These are phyloP conservation scores for Diaporthe vaccinii DNA, from an alignment of 2,329 filamentous ascomycete genomes.

Conservation along the genomic window DNA sequence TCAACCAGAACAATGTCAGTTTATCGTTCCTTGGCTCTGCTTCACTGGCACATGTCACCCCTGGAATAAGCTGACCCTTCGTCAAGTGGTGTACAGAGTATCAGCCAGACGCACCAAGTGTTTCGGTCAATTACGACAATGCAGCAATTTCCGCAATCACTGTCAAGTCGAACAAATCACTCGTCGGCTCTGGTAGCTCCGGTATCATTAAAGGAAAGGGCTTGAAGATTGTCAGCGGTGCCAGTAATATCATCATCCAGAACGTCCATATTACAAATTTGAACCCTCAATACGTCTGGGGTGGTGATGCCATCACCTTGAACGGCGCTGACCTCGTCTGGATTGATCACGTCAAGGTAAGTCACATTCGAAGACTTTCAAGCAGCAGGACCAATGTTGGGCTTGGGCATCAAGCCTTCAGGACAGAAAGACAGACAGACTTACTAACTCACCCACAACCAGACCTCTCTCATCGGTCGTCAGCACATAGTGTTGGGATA, in stretches of 20 bases:
- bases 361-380: background rate
- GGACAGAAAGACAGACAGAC: too few species aligned
- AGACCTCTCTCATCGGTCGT: conserved; percentile 25
- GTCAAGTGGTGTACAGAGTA: conserved; percentile 69
- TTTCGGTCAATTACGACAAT: conserved; percentile 63
- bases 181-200: conserved; percentile 65
- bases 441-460: background rate
- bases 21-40: background rate
- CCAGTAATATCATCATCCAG: conserved; percentile 73
- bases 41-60: background rate
- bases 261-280: conserved; percentile 68
- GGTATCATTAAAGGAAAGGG: conserved; percentile 72
- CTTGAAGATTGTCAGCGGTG: conserved; percentile 60
- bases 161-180: conserved; percentile 70
- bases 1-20: conserved; percentile 64
- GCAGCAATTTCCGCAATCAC: conserved; percentile 64
- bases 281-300: conserved; percentile 72
- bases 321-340: conserved; percentile 60
- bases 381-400: background rate
- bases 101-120: conserved; percentile 62
- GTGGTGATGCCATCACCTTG: conserved; percentile 70
- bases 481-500: conserved; percentile 33
- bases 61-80: background rate
- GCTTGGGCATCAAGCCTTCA: too few species aligned
- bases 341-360: conserved; percentile 63